A percentile compares a stretch with the other conserved stretches of the same genome.
Conservation (phyloP, 2,329 filamentous ascomycete genomes). For the Phyllosticta capitalensis region DNA sequence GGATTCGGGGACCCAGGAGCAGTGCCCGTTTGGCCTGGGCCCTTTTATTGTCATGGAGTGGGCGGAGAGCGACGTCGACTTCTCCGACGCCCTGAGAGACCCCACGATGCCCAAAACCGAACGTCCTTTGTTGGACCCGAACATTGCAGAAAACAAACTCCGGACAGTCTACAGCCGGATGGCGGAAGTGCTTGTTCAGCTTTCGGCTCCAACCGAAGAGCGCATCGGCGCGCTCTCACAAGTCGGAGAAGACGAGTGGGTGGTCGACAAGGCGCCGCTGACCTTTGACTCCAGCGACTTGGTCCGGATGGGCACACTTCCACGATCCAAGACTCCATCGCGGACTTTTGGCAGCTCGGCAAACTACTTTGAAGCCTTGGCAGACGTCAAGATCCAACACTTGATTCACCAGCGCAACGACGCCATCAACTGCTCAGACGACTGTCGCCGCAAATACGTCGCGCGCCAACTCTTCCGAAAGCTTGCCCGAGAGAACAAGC, state of each 20-base stretch:
- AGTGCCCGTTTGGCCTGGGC: not conserved
- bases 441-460: conserved; percentile 25
- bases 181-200: not conserved
- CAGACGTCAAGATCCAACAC: conserved; percentile 35
- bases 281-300: not conserved
- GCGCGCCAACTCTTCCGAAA: conserved; percentile 15
- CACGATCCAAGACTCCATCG: not conserved
- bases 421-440: conserved; percentile 22
- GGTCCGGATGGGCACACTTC: not conserved
- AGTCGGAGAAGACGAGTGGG: not conserved
- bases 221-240: not conserved
- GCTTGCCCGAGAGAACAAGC: not conserved
- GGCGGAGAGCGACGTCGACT: not conserved
- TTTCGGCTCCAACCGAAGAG: not conserved
- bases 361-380: conserved; percentile 15
- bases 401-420: conserved; percentile 32
- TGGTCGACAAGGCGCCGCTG: not conserved
- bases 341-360: not conserved
- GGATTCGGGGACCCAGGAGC: not conserved
- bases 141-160: not conserved
- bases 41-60: not conserved
- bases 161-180: not conserved
- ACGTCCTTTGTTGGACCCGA: not conserved
- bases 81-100: not conserved
- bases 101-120: not conserved